Conservation (phyloP, 371 early-diverging fungal genomes). For the Chytridiales sp. region DNA sequence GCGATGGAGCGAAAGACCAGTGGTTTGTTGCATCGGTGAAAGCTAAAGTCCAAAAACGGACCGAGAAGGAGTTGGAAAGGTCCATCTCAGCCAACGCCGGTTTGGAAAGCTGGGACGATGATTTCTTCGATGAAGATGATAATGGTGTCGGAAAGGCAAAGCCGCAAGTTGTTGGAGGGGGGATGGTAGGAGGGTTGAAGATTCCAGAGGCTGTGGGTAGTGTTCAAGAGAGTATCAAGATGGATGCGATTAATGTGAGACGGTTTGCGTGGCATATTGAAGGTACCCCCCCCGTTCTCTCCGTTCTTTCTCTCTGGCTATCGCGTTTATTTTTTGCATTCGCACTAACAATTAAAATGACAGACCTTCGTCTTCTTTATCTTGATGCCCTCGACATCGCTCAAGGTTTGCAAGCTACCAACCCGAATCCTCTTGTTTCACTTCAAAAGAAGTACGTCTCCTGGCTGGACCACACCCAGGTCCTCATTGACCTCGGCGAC, state of each 20-base stretch:
- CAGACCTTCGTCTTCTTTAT: slow-evolving; percentile 30
- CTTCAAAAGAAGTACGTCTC: slow-evolving; percentile 9
- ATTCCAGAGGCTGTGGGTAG: slow-evolving; percentile 24
- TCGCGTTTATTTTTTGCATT: background rate
- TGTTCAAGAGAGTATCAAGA: slow-evolving; percentile 21
- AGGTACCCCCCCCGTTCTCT: slow-evolving; percentile 14
- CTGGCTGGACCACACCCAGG: slow-evolving; percentile 18
- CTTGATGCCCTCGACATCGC: slow-evolving; percentile 28
- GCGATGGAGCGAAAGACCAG: slow-evolving; percentile 2
- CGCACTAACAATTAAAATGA: background rate
- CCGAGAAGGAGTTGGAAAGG: slow-evolving; percentile 29
- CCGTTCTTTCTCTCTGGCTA: background rate
- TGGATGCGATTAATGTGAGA: slow-evolving; percentile 28
- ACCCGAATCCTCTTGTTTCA: background rate
- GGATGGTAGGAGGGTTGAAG: slow-evolving; percentile 13
- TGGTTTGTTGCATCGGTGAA: slow-evolving; percentile 13
- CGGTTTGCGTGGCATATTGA: slow-evolving; percentile 39
- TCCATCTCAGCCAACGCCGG: slow-evolving; percentile 24
- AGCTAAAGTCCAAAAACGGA: slow-evolving; percentile 19
- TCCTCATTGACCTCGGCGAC: slow-evolving; percentile 33
- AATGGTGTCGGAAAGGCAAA: background rate
- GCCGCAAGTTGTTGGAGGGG: too few species aligned
- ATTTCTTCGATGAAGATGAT: slow-evolving; percentile 12
- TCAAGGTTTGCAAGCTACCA: slow-evolving; percentile 14
- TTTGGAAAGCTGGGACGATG: slow-evolving; percentile 33